A percentile compares a stretch with the other conserved stretches of the same genome.
phyloP scores from a whole-genome alignment of 176 grass and related monocot species.

The Canna indica region DNA sequence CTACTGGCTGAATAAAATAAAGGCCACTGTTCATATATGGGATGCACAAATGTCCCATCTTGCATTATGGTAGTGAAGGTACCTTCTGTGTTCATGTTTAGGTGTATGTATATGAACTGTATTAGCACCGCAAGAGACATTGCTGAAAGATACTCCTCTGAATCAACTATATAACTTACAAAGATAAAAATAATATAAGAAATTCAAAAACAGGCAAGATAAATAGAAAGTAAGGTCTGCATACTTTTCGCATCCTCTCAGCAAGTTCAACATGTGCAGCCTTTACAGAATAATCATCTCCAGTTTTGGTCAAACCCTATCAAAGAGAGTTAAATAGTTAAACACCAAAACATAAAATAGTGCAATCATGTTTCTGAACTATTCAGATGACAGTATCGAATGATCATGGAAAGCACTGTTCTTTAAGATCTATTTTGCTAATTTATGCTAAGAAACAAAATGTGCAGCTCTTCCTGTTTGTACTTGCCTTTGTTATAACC shows the following conservation, averaged over 20 bases:
- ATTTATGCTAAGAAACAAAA: neutral
- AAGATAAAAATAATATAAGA: neutral
- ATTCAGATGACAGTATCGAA: neutral
- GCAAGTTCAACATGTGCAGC: constrained; percentile 99
- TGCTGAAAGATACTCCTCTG: neutral
- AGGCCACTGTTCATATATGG: neutral
- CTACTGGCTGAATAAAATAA: neutral
- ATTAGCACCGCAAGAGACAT: neutral
- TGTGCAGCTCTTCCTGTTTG: neutral
- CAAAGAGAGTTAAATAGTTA: constrained; percentile 13
- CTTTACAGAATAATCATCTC: constrained; percentile 95
- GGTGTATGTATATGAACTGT: neutral
- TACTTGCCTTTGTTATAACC: constrained; percentile 92
- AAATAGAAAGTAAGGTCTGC: constrained; percentile 10
- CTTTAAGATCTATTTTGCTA: neutral
- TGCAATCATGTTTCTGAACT: neutral
- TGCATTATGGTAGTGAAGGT: neutral
- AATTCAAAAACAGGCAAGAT: neutral
- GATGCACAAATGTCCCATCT: neutral
- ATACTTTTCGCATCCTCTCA: constrained; percentile 95
- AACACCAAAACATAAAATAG: neutral
- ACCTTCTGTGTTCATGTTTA: neutral
- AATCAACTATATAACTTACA: neutral
- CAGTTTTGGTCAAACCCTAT: constrained; percentile 99
- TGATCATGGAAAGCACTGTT: too few relatives aligned